Base-by-base conservation (phyloP, 306 rosid species). In the Cicer cuneatum region DNA sequence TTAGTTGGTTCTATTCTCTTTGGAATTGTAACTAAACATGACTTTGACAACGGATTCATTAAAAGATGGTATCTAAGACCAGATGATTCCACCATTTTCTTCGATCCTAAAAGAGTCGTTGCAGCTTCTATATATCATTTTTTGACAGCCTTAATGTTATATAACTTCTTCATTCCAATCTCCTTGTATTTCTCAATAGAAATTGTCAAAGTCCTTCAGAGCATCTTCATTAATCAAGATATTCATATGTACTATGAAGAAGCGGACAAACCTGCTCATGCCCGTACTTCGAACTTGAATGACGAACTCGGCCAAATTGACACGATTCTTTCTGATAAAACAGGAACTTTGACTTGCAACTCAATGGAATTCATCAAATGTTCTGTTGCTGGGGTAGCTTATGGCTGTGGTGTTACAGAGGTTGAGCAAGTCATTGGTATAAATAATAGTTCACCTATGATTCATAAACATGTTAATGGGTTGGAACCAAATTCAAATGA, bases 261-360 rank as follows among this genome's bases (percentile, higher is more conserved):
- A 78, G 82, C 88, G n/a, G 83, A 90, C 81, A 92, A 84, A 72
- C 96, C 96, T n/a, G 98, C 98, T 47, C 88, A 51, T 29, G 96
- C 98, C 46, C 92, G 98, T 40, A 92, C 98, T 71, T 92, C 98
- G 60, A 92, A 92, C 85, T 85, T 92, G 89, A 92, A 90, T 70
- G 98, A 90, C 84, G 98, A 90, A 57, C 93, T 92, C 59, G 98
- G 98, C 71, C 96, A 92, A 84, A 90, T 92, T 35, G 85, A 90
- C 79, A 92, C 98, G 2, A 87, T 92, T 74, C 98, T 92, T 33
- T 90, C 98, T 46, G 98, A 92, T 83, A 92, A 92, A 84, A 92
- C 98, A 42, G 98, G 98, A 80, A 92, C 98, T 51, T 66, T 92
- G 84, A 92, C 98, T n/a, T 88, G 98, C 86, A 92, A 92, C 69